phyloP scores from a whole-genome alignment of 2,329 filamentous ascomycete species.

The Mycogone perniciosa region DNA sequence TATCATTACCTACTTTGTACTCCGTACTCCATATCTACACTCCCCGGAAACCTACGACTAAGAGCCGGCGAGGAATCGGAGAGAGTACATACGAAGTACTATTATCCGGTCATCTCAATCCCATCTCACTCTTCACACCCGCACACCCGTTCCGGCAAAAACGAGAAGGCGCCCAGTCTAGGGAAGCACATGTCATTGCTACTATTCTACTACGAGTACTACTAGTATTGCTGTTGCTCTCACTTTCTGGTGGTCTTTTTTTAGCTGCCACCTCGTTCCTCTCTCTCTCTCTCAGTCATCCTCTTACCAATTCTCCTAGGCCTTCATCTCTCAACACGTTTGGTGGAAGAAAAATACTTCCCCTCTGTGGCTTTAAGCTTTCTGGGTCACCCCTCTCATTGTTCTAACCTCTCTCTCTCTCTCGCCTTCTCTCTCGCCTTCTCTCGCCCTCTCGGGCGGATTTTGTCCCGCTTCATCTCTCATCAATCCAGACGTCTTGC shows the following conservation, averaged over 20 bases:
- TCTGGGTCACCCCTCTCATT: no score
- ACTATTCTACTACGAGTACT: constrained; percentile 3
- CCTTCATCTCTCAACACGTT: not conserved
- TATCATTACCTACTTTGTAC: no score
- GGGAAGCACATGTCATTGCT: constrained; percentile 14
- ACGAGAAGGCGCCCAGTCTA: constrained; percentile 10
- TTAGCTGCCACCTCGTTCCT: constrained; percentile 9
- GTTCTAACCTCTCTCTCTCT: constrained; percentile 10
- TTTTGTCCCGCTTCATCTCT: constrained; percentile 9
- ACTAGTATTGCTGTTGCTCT: no score
- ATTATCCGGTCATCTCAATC: not conserved
- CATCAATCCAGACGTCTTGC: not conserved
- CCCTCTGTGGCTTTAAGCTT: no score
- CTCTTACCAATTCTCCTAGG: constrained; percentile 2
- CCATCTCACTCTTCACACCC: not conserved
- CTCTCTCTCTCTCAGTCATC: constrained; percentile 10
- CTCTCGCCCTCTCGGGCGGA: not conserved
- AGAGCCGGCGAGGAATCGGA: constrained; percentile 10
- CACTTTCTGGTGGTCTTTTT: not conserved
- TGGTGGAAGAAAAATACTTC: not conserved
- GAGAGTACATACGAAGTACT: constrained; percentile 3
- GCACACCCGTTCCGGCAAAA: constrained; percentile 9
- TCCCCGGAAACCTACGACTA: not conserved
- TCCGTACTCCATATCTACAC: no score
- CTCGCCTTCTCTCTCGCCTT: constrained; percentile 6